Percentiles rank a stretch among this genome's conserved stretches.
Conservation (phyloP, 108 stramenopile genomes). For the Cylindrotheca closterium region DNA sequence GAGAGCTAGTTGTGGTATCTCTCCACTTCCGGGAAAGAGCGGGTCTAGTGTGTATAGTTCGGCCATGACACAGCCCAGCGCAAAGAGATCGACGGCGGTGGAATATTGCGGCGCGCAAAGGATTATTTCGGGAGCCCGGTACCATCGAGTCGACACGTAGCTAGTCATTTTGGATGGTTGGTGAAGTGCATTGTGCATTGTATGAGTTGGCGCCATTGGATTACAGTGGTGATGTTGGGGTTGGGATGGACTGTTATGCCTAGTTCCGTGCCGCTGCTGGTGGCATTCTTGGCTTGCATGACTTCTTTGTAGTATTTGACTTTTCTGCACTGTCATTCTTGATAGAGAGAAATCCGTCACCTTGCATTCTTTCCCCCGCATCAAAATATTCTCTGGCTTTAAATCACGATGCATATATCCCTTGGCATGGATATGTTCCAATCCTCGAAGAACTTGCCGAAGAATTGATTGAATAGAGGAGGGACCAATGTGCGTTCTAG, state of each 20-base stretch:
- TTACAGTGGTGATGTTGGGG: background rate
- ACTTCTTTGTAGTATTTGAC: no score
- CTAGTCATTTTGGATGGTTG: constrained; percentile 86
- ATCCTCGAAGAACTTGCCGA: constrained; percentile 84
- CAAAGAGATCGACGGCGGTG: constrained; percentile 91
- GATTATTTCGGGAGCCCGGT: constrained; percentile 95
- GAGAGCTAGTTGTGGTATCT: constrained; percentile 90
- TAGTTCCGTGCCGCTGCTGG: background rate
- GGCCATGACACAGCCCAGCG: constrained; percentile 88
- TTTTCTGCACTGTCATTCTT: constrained; percentile 19
- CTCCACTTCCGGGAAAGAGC: constrained; percentile 90
- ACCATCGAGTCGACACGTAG: constrained; percentile 97
- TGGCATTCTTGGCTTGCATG: background rate
- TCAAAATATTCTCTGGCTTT: constrained; percentile 94
- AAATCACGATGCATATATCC: constrained; percentile 95
- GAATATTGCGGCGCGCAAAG: constrained; percentile 72
- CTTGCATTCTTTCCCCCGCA: constrained; percentile 75
- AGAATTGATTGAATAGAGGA: constrained; percentile 85
- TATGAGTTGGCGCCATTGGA: constrained; percentile 4
- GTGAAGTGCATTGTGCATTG: no score
- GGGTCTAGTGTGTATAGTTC: constrained; percentile 90
- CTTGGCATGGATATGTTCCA: constrained; percentile 86
- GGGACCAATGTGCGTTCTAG: no score
- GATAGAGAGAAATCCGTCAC: constrained; percentile 96
- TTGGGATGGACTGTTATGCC: background rate